These are phyloP conservation scores for Candida albicans DNA, from an alignment of 1,139 yeast species.

Conservation along the genomic window DNA sequence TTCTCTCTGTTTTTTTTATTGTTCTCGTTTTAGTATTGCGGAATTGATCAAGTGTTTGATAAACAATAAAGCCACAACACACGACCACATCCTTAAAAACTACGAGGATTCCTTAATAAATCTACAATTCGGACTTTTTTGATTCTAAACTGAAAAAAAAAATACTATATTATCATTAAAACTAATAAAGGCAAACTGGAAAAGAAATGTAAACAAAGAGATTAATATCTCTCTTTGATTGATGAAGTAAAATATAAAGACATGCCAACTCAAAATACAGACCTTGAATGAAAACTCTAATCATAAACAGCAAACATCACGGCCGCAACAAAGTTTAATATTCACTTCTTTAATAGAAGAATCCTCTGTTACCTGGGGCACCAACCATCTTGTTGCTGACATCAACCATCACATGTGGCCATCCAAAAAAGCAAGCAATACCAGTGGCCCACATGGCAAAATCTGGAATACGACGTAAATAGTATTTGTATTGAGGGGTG, in stretches of 20 bases:
- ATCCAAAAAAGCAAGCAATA: slow-evolving; percentile 32
- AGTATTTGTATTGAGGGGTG: slow-evolving; percentile 26
- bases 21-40: background rate
- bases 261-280: background rate
- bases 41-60: background rate
- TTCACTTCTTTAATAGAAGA: slow-evolving; percentile 5
- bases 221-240: too few species aligned
- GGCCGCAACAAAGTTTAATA: too few species aligned
- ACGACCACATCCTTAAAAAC: background rate
- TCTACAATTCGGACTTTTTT: too few species aligned
- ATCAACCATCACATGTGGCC: slow-evolving; percentile 37
- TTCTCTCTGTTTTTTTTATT: background rate
- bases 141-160: background rate
- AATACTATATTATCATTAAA: background rate
- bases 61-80: background rate
- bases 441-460: slow-evolving; percentile 35
- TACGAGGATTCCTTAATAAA: too few species aligned
- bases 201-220: too few species aligned
- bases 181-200: background rate
- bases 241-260: too few species aligned
- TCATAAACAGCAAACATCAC: too few species aligned
- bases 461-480: slow-evolving; percentile 33
- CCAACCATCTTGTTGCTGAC: slow-evolving; percentile 24
- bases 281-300: background rate
- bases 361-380: slow-evolving; percentile 25